Evolutionary conservation across 2,329 filamentous ascomycete genomes (phyloP), one percentile per base, ranked within the genome.

Genomic region (Pseudogymnoascus sp.): DNA sequence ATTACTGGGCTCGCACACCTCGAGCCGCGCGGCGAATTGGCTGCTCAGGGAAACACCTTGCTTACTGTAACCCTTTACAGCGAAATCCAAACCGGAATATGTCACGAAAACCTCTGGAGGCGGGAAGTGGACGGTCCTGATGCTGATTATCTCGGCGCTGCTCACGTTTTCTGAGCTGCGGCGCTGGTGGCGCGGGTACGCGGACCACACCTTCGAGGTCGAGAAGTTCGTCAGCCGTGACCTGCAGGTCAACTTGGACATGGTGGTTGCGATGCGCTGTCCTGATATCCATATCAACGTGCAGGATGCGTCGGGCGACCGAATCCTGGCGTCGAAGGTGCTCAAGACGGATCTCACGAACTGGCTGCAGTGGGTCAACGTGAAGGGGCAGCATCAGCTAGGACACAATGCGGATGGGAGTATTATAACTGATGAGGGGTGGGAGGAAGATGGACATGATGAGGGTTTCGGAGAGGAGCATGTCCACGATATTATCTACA

Each of bases 1-100:
- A 55, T 55, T 55, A 11, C 33, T 55, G 23, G 16, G 9, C 37
- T 14, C 5, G 58, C 11, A 41, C 21, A 43, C 9, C 31, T 25
- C 21, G 3, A 11, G 25, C 58, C 12, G 14, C 14, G 33, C 58
- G 11, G 25, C 33, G 16, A 21, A 60, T 55, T 55, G 16, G 25
- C 49, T 18, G 28, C 49, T 33, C 28, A 25, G 18, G n/a, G 33
- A 28, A 60, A 60, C 58, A 60, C 28, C 49, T 49, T 55, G 28
- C 41, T 49, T 11, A 62, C 35, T 33, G 35, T 33, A 40, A 16
- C 16, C 33, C 12, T 40, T 59, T 64, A 61, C 72, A 96, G 93
- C 95, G 68, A 97, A 99, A 81, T 91, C 93, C 61, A 97, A 97
- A 79, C 86, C 93, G 14, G 91, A 93, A 72, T 99, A 97, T 77